Conservation (phyloP, 164 flowering plant species). For the Berberis thunbergii region DNA sequence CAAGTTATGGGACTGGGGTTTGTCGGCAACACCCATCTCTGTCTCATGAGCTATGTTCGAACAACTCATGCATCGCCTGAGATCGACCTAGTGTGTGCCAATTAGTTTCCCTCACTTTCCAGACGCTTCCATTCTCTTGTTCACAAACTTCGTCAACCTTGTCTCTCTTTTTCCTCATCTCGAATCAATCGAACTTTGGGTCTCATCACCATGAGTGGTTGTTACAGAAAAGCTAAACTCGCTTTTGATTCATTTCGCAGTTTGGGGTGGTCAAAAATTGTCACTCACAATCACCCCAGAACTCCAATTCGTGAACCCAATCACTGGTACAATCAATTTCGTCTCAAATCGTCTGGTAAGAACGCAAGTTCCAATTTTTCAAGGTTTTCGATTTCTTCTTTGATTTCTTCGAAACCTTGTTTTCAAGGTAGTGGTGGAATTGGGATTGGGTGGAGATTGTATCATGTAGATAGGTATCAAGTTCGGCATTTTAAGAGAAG, state of each 20-base stretch:
- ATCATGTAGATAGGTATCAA: constrained; percentile 55
- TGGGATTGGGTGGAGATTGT: constrained; percentile 26
- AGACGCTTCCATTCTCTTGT: too few species aligned
- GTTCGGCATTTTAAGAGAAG: constrained; percentile 60
- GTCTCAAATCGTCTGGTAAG: constrained; percentile 5
- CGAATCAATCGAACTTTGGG: too few species aligned
- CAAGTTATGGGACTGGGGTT: too few species aligned
- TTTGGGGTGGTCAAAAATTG: constrained; percentile 13
- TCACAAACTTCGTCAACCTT: too few species aligned
- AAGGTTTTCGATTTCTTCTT: constrained; percentile 18
- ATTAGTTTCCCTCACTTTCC: too few species aligned
- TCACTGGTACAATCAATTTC: constrained; percentile 1
- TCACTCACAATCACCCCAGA: neutral
- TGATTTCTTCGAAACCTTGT: constrained; percentile 16
- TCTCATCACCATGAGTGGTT: neutral
- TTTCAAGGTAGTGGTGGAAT: neutral
- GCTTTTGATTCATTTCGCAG: constrained; percentile 9
- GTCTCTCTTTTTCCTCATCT: too few species aligned
- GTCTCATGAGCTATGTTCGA: too few species aligned
- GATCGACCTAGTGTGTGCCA: too few species aligned
- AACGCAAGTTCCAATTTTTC: constrained; percentile 13
- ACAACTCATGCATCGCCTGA: too few species aligned
- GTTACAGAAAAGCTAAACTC: constrained; percentile 12
- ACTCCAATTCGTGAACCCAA: constrained; percentile 12
- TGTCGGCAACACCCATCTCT: too few species aligned